phyloP scores from a whole-genome alignment of 2,329 filamentous ascomycete genomes.

The Didymella segeticola region DNA sequence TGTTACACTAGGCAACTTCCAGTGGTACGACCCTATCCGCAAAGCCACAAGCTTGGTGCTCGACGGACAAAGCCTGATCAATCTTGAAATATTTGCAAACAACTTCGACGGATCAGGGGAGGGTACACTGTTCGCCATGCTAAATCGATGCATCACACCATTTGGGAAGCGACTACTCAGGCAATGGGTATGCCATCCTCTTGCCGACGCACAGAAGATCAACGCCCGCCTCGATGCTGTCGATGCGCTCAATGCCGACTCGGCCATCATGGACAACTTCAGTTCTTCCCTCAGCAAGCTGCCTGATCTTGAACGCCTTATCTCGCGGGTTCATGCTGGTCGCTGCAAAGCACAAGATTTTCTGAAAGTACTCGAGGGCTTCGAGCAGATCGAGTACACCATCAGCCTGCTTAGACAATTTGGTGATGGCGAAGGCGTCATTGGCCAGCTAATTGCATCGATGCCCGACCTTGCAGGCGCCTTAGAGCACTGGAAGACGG shows the following conservation, averaged over 20 bases:
- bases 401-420: constrained; percentile 79
- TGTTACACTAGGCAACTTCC: constrained; percentile 88
- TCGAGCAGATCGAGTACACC: constrained; percentile 96
- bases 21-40: constrained; percentile 89
- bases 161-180: constrained; percentile 96
- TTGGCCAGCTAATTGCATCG: constrained; percentile 79
- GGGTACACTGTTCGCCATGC: constrained; percentile 86
- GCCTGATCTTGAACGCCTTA: constrained; percentile 91
- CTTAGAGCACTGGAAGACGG: constrained; percentile 85
- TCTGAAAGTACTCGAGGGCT: constrained; percentile 89
- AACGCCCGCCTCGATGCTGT: constrained; percentile 94
- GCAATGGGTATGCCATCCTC: constrained; percentile 95
- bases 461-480: constrained; percentile 85
- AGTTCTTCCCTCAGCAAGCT: constrained; percentile 87
- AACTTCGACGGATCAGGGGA: constrained; percentile 83
- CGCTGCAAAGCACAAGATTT: constrained; percentile 93
- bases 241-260: constrained; percentile 86
- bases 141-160: constrained; percentile 94
- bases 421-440: constrained; percentile 78
- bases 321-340: constrained; percentile 91
- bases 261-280: constrained; percentile 82
- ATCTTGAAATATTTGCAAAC: constrained; percentile 96
- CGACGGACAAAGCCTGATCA: constrained; percentile 95
- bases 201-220: constrained; percentile 85
- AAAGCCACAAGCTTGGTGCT: constrained; percentile 88